These are phyloP conservation scores for Trichopus zeylanicus DNA, from an alignment of 116 monocot species.

Conservation along the genomic window DNA sequence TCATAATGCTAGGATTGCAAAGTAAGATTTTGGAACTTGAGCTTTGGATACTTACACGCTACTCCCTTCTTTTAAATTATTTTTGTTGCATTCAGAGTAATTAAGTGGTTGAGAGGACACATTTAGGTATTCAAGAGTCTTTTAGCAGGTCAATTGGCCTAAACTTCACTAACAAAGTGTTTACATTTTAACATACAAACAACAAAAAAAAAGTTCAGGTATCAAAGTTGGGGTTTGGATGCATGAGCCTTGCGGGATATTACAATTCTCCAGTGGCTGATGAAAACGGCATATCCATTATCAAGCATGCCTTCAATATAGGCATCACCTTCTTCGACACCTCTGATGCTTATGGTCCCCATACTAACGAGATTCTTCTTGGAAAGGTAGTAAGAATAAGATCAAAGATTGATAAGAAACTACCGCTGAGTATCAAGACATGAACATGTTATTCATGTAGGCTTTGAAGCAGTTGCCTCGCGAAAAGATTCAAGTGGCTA, in stretches of 20 bases:
- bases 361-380: slow-evolving; percentile 22
- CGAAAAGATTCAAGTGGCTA: slow-evolving; percentile 36
- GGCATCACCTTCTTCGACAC: slow-evolving; percentile 39
- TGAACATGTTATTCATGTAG: neutral
- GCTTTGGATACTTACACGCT: too few relatives aligned
- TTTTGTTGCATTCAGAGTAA: too few relatives aligned
- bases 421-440: neutral
- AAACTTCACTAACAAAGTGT: neutral
- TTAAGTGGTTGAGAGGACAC: too few relatives aligned
- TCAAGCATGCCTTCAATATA: slow-evolving; percentile 16
- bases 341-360: slow-evolving; percentile 23
- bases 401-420: neutral
- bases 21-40: too few relatives aligned
- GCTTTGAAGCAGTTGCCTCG: slow-evolving; percentile 25
- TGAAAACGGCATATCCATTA: slow-evolving; percentile 18
- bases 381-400: slow-evolving; percentile 10
- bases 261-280: slow-evolving; percentile 14
- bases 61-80: too few relatives aligned
- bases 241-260: slow-evolving; percentile 13
- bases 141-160: too few relatives aligned
- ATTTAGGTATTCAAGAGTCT: too few relatives aligned
- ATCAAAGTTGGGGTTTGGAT: slow-evolving; percentile 12
- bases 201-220: neutral
- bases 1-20: too few relatives aligned
- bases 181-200: neutral